Conservation (phyloP, 2,329 filamentous ascomycete genomes). For the Penicillium psychrosexuale region DNA sequence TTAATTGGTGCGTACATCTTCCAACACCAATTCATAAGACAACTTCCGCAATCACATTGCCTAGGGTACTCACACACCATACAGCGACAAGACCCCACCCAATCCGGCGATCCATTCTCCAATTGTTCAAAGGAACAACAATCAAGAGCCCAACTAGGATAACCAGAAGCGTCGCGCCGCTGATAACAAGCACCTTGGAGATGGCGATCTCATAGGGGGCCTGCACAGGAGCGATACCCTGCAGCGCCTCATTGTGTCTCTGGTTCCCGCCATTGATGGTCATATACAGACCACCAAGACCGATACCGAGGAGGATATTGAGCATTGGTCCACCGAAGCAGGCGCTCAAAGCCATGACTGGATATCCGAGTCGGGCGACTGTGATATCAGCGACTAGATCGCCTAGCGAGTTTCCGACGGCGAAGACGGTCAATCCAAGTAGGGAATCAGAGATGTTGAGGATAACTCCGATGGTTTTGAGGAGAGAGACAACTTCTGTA, state of each 20-base stretch:
- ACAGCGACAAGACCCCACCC: slow-evolving; percentile 75
- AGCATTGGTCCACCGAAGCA: slow-evolving; percentile 99
- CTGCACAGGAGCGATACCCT: neutral
- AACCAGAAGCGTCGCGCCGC: slow-evolving; percentile 74
- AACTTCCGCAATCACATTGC: slow-evolving; percentile 79
- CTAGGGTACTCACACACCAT: slow-evolving; percentile 75
- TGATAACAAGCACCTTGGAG: slow-evolving; percentile 79
- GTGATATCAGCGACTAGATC: slow-evolving; percentile 95
- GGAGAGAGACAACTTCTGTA: slow-evolving; percentile 88
- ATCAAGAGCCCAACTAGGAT: slow-evolving; percentile 77
- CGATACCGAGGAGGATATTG: slow-evolving; percentile 92
- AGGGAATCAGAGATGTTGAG: slow-evolving; percentile 92
- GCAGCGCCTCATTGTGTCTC: slow-evolving; percentile 10
- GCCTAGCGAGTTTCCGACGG: slow-evolving; percentile 90
- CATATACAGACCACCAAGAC: slow-evolving; percentile 86
- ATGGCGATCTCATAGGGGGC: slow-evolving; percentile 78
- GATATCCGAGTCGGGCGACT: slow-evolving; percentile 86
- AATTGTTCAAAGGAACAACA: slow-evolving; percentile 77
- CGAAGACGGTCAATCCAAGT: slow-evolving; percentile 90
- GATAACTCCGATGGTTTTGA: slow-evolving; percentile 90
- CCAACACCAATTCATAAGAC: slow-evolving; percentile 15
- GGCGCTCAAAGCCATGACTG: slow-evolving; percentile 90
- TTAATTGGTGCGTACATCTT: neutral
- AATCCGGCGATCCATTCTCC: slow-evolving; percentile 78
- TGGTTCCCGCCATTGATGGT: slow-evolving; percentile 56